These are phyloP conservation scores for Hansenula lynferdii DNA, from an alignment of 1,139 yeast species.

Conservation along the genomic window DNA sequence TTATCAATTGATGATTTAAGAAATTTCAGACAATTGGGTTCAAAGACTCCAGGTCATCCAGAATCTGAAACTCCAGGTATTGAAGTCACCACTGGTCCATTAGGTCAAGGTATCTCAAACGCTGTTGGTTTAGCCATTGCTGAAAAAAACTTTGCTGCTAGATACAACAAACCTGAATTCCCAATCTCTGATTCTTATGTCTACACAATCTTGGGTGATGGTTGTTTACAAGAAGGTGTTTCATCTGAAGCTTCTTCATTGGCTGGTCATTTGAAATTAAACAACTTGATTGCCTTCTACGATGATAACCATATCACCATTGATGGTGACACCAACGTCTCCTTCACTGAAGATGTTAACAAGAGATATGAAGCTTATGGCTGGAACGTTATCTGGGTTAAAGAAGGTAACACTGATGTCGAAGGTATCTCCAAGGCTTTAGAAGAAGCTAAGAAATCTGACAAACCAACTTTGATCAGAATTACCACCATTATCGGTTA, in stretches of 20 bases:
- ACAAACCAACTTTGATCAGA: constrained; percentile 91
- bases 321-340: constrained; percentile 87
- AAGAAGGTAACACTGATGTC: constrained; percentile 78
- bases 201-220: constrained; percentile 43
- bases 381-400: constrained; percentile 82
- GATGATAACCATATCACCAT: constrained; percentile 75
- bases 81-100: constrained; percentile 36
- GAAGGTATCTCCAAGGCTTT: constrained; percentile 72
- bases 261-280: constrained; percentile 33
- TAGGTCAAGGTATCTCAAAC: constrained; percentile 36
- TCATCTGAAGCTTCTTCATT: constrained; percentile 32
- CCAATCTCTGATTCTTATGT: constrained; percentile 33
- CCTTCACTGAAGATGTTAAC: constrained; percentile 93
- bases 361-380: constrained; percentile 90
- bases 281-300: constrained; percentile 31
- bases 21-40: constrained; percentile 83
- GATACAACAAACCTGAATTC: constrained; percentile 29
- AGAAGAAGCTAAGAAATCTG: constrained; percentile 59
- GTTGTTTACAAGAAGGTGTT: constrained; percentile 37
- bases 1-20: constrained; percentile 82
- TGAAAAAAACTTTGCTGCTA: constrained; percentile 28
- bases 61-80: constrained; percentile 33
- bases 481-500: constrained; percentile 90
- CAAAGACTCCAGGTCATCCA: constrained; percentile 89
- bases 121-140: constrained; percentile 37